Percentiles rank a stretch among this genome's conserved stretches.
These are phyloP conservation scores for Margaritispora aquatica DNA, from an alignment of 495 filamentous ascomycete species.

Conservation along the genomic window DNA sequence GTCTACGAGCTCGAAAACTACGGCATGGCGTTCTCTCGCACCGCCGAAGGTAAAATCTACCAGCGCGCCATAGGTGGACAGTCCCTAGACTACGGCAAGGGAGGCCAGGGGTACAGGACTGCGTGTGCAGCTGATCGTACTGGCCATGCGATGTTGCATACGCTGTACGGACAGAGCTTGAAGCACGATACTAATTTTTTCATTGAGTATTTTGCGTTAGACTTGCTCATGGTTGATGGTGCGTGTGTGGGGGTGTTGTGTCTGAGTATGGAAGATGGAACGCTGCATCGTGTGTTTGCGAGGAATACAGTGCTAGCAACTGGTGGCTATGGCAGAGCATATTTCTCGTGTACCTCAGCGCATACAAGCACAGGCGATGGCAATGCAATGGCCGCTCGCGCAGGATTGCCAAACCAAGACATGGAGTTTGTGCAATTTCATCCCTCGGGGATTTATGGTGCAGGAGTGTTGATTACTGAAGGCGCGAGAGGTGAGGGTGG, in stretches of 20 bases:
- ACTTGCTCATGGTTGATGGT: slow-evolving; percentile 22
- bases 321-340: slow-evolving; percentile 21
- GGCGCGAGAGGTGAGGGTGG: slow-evolving; percentile 23
- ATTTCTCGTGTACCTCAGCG: slow-evolving; percentile 22
- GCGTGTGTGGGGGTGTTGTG: slow-evolving; percentile 17
- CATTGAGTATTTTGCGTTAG: slow-evolving; percentile 24
- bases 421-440: slow-evolving; percentile 27
- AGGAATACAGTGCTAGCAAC: slow-evolving; percentile 21
- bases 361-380: slow-evolving; percentile 23
- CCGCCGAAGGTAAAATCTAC: slow-evolving; percentile 18
- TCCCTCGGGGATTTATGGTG: slow-evolving; percentile 24
- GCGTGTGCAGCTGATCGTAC: slow-evolving; percentile 21
- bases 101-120: slow-evolving; percentile 21
- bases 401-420: slow-evolving; percentile 24
- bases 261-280: slow-evolving; percentile 23
- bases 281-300: slow-evolving; percentile 23
- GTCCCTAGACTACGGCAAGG: slow-evolving; percentile 18
- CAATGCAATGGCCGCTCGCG: slow-evolving; percentile 23
- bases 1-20: slow-evolving; percentile 26
- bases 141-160: slow-evolving; percentile 24
- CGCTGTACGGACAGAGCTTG: slow-evolving; percentile 21
- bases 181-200: slow-evolving; percentile 25
- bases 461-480: slow-evolving; percentile 22
- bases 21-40: slow-evolving; percentile 23
- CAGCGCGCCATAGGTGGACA: slow-evolving; percentile 23